Evolutionary conservation across 2,329 filamentous ascomycete species (phyloP).

Genomic region (Diplocarpon rosae): DNA sequence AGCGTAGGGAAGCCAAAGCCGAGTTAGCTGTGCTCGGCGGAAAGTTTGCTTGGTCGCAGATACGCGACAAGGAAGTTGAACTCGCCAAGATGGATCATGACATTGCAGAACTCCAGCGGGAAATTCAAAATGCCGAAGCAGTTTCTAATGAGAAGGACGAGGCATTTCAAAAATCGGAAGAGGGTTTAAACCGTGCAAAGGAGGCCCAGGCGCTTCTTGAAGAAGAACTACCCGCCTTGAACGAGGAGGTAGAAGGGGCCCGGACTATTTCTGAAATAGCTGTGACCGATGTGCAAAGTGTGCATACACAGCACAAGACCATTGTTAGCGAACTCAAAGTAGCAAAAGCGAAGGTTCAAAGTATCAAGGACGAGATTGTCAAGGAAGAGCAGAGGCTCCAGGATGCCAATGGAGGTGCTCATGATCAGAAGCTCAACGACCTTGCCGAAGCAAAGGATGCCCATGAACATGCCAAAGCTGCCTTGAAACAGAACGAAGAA

Average conservation of each 20-base stretch:
- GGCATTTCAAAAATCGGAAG: conserved; percentile 24
- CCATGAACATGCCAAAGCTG: conserved; percentile 34
- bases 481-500: conserved; percentile 32
- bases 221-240: conserved; percentile 31
- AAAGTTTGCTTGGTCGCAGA: conserved; percentile 80
- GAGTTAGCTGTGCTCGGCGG: conserved; percentile 47
- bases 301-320: conserved; percentile 53
- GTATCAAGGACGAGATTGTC: conserved; percentile 37
- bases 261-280: conserved; percentile 43
- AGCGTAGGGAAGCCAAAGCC: conserved; percentile 52
- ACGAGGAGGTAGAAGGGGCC: conserved; percentile 36
- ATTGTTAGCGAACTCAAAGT: conserved; percentile 48
- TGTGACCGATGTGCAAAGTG: conserved; percentile 40
- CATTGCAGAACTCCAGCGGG: conserved; percentile 27
- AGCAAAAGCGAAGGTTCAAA: conserved; percentile 37
- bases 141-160: conserved; percentile 40
- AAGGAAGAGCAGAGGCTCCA: conserved; percentile 52
- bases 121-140: conserved; percentile 30
- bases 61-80: conserved; percentile 59
- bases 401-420: conserved; percentile 58
- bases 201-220: conserved; percentile 13
- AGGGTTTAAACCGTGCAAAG: conserved; percentile 28
- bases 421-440: conserved; percentile 48
- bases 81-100: conserved; percentile 33
- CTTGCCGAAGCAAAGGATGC: conserved; percentile 46